A percentile compares a stretch with the other conserved stretches of the same genome.
These are phyloP conservation scores for Fusarium musae DNA, from an alignment of 2,329 filamentous ascomycete genomes.

Conservation along the genomic window DNA sequence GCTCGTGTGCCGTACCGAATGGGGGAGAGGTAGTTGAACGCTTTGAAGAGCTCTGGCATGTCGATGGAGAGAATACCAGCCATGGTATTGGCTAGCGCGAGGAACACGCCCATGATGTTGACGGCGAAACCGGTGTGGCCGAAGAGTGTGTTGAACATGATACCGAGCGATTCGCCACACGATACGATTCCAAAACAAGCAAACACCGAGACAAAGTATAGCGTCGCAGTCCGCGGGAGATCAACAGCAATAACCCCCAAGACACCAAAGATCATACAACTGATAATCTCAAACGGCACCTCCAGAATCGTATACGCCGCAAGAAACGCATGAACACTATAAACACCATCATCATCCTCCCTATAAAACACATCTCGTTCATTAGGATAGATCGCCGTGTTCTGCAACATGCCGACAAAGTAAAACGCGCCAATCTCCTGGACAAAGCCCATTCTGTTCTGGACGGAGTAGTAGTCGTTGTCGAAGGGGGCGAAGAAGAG, in stretches of 20 bases:
- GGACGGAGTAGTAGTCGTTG: constrained; percentile 75
- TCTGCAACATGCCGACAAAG: constrained; percentile 83
- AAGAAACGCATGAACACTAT: constrained; percentile 77
- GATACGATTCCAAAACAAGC: constrained; percentile 78
- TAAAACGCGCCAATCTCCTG: constrained; percentile 78
- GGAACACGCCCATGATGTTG: constrained; percentile 75
- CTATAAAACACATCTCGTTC: constrained; percentile 82
- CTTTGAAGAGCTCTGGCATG: constrained; percentile 73
- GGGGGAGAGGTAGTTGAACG: constrained; percentile 77
- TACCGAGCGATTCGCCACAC: constrained; percentile 80
- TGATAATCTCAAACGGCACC: constrained; percentile 75
- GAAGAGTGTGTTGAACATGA: constrained; percentile 84
- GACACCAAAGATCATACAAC: constrained; percentile 72
- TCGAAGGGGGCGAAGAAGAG: constrained; percentile 78
- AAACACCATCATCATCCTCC: constrained; percentile 79
- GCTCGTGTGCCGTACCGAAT: constrained; percentile 76
- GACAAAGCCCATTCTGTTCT: constrained; percentile 78
- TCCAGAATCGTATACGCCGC: constrained; percentile 76
- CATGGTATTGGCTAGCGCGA: constrained; percentile 78
- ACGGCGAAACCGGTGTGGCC: constrained; percentile 79
- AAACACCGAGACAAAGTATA: constrained; percentile 76
- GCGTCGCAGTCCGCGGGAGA: constrained; percentile 68
- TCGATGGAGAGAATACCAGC: constrained; percentile 76
- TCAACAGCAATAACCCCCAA: constrained; percentile 73
- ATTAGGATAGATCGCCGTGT: constrained; percentile 77